phyloP scores from a whole-genome alignment of 768 basidiomycete species.

The Mycena pura region DNA sequence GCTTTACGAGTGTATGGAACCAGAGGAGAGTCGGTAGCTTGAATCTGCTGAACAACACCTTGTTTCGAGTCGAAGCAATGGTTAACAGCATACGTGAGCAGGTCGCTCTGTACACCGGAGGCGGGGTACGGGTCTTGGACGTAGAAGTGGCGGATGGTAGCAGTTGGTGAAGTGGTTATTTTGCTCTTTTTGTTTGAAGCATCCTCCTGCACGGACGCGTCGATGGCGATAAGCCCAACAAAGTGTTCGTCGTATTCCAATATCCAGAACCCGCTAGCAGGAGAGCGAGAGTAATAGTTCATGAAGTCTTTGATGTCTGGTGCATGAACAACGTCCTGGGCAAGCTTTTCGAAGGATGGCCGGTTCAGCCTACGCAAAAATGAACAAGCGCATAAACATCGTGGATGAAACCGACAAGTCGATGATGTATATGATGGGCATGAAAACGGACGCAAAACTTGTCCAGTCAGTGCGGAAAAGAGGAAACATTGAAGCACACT shows the following conservation, averaged over 20 bases:
- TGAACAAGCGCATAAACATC: not conserved
- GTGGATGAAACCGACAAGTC: constrained; percentile 63
- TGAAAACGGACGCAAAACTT: constrained; percentile 61
- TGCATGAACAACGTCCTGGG: constrained; percentile 57
- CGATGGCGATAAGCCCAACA: constrained; percentile 74
- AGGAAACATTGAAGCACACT: not conserved
- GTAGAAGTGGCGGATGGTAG: constrained; percentile 76
- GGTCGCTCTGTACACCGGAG: constrained; percentile 65
- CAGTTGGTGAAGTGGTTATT: constrained; percentile 52
- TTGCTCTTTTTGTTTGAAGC: constrained; percentile 22
- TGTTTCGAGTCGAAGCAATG: constrained; percentile 59
- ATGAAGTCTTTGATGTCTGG: constrained; percentile 61
- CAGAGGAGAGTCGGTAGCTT: constrained; percentile 56
- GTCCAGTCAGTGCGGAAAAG: not conserved
- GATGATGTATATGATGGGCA: constrained; percentile 68
- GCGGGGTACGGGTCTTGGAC: constrained; percentile 69
- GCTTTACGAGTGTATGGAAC: constrained; percentile 54
- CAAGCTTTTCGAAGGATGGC: constrained; percentile 64
- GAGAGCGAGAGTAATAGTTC: constrained; percentile 63
- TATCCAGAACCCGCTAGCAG: constrained; percentile 74
- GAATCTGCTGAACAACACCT: constrained; percentile 50
- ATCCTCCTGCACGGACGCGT: constrained; percentile 52
- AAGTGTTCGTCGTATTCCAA: constrained; percentile 64
- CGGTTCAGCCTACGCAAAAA: constrained; percentile 65
- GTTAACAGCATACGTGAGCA: constrained; percentile 63